These are phyloP conservation scores for Fusarium guadeloupense DNA, from an alignment of 2,329 filamentous ascomycete species.

Conservation along the genomic window DNA sequence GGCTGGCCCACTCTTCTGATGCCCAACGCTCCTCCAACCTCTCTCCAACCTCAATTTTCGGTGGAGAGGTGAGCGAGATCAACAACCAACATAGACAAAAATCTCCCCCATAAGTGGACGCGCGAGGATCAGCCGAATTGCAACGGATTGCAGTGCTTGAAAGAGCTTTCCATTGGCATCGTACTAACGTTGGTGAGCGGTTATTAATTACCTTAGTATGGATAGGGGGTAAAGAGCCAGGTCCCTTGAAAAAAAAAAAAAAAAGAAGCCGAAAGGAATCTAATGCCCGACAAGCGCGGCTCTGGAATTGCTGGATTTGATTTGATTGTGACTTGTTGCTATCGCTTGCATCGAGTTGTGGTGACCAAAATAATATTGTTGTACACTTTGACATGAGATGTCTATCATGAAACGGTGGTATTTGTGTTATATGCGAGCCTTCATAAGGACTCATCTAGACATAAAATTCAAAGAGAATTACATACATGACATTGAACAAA, in stretches of 20 bases:
- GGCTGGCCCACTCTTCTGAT: slow-evolving; percentile 9
- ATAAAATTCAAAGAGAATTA: no score
- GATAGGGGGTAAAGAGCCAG: neutral
- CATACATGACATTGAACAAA: no score
- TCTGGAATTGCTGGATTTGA: slow-evolving; percentile 21
- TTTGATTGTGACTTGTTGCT: no score
- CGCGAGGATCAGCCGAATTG: neutral
- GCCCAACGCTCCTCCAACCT: slow-evolving; percentile 24
- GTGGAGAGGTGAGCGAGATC: slow-evolving; percentile 32
- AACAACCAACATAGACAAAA: slow-evolving; percentile 19
- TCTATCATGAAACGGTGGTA: slow-evolving; percentile 1
- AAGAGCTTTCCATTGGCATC: no score
- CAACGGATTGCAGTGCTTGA: no score
- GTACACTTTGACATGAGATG: neutral
- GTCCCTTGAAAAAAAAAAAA: slow-evolving; percentile 14
- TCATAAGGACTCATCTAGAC: no score
- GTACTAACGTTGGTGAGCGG: no score
- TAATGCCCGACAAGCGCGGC: slow-evolving; percentile 39
- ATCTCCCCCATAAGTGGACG: slow-evolving; percentile 20
- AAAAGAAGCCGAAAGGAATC: slow-evolving; percentile 13
- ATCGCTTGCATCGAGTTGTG: neutral
- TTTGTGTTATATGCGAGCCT: neutral
- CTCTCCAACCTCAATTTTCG: slow-evolving; percentile 26
- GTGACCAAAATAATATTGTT: neutral
- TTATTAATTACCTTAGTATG: no score